Conservation (phyloP, 768 basidiomycete genomes). For the Rhodosporidiobolus sp. region DNA sequence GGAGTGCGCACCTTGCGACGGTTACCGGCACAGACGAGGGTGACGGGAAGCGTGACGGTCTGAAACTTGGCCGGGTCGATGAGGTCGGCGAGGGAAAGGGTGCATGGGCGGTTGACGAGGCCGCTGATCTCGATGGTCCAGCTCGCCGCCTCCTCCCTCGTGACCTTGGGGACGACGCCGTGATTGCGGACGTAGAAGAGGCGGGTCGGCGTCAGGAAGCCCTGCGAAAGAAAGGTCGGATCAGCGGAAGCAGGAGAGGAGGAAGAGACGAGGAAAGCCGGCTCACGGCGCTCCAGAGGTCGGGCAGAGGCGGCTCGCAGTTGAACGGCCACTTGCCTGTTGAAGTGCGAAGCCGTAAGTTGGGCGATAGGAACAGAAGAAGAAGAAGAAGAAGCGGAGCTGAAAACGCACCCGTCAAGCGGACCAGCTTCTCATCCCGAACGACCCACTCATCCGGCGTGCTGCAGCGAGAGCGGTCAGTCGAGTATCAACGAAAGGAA, state of each 20-base stretch:
- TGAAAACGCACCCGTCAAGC: conserved; percentile 52
- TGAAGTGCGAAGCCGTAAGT: too few species aligned
- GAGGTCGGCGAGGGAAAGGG: conserved; percentile 55
- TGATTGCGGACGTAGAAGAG: conserved; percentile 65
- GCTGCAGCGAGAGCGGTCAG: conserved; percentile 37
- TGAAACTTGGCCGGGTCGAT: conserved; percentile 51
- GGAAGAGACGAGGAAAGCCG: neutral
- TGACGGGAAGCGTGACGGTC: conserved; percentile 61
- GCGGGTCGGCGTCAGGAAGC: conserved; percentile 59
- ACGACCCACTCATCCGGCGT: conserved; percentile 54
- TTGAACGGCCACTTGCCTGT: conserved; percentile 63
- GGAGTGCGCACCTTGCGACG: too few species aligned
- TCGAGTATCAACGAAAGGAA: neutral
- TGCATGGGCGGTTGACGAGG: conserved; percentile 50
- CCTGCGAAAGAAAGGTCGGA: conserved; percentile 44
- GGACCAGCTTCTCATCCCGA: conserved; percentile 53
- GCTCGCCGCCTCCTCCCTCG: conserved; percentile 47
- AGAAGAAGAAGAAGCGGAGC: neutral
- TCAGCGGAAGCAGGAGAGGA: neutral
- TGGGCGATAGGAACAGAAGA: neutral
- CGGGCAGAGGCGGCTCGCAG: conserved; percentile 55
- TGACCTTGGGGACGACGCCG: conserved; percentile 59
- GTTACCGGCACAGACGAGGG: conserved; percentile 65
- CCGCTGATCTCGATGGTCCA: conserved; percentile 57
- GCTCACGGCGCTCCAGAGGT: conserved; percentile 52